Evolutionary conservation across 202 grass and related monocot species (phyloP).

Genomic region (Zoysia matrella): DNA sequence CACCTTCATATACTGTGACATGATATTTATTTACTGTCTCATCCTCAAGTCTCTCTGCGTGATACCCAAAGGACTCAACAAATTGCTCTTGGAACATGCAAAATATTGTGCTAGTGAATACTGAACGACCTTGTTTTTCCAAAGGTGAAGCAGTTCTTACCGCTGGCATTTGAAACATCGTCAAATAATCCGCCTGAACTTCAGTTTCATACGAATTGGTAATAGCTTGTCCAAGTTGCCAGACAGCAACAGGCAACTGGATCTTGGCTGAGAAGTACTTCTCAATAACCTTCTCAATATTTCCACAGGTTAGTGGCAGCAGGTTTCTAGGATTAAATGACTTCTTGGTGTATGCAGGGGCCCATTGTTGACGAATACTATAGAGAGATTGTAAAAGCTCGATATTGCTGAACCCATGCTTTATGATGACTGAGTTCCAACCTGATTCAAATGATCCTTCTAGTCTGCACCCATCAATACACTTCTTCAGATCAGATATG

Average conservation of each 20-base stretch:
- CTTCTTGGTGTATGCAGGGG: slow-evolving; percentile 65
- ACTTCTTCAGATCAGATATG: slow-evolving; percentile 70
- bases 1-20: slow-evolving; percentile 57
- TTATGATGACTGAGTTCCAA: slow-evolving; percentile 65
- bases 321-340: slow-evolving; percentile 65
- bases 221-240: slow-evolving; percentile 66
- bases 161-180: slow-evolving; percentile 65
- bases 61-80: slow-evolving; percentile 84
- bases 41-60: slow-evolving; percentile 76
- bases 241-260: slow-evolving; percentile 59
- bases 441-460: slow-evolving; percentile 77
- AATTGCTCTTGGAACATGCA: slow-evolving; percentile 88
- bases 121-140: slow-evolving; percentile 75
- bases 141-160: slow-evolving; percentile 81
- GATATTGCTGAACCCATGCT: slow-evolving; percentile 70
- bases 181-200: slow-evolving; percentile 76
- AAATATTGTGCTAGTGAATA: slow-evolving; percentile 87
- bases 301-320: slow-evolving; percentile 54
- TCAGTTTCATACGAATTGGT: slow-evolving; percentile 64
- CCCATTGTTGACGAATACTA: slow-evolving; percentile 75
- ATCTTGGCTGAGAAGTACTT: slow-evolving; percentile 74
- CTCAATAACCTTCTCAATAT: slow-evolving; percentile 73
- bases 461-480: slow-evolving; percentile 68
- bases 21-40: slow-evolving; percentile 60
- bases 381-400: slow-evolving; percentile 75